Conservation (phyloP, 768 basidiomycete genomes). For the Clathrus columnatus region DNA sequence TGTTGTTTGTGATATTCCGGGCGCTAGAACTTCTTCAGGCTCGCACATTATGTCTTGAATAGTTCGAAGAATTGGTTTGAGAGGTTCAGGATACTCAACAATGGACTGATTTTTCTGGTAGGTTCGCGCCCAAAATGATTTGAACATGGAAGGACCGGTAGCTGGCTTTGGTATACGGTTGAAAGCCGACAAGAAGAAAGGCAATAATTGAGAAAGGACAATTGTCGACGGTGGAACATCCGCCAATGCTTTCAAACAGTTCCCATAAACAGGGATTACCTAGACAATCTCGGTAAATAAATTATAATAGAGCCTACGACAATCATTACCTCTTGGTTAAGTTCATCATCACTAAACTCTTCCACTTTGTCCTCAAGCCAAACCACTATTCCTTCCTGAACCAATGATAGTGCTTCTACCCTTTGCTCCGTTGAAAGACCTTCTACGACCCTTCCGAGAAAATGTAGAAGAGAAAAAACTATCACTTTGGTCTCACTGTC, state of each 20-base stretch:
- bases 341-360: constrained; percentile 44
- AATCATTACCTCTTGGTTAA: constrained; percentile 48
- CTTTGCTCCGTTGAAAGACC: constrained; percentile 42
- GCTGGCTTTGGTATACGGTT: constrained; percentile 40
- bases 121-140: constrained; percentile 50
- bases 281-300: constrained; percentile 19
- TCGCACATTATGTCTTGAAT: constrained; percentile 10
- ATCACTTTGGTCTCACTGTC: constrained; percentile 42
- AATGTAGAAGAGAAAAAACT: constrained; percentile 54
- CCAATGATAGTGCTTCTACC: constrained; percentile 34
- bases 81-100: constrained; percentile 45
- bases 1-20: constrained; percentile 2
- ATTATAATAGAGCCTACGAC: not conserved
- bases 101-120: constrained; percentile 36
- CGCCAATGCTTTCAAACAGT: constrained; percentile 42
- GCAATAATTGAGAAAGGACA: constrained; percentile 38
- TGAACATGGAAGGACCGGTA: constrained; percentile 42
- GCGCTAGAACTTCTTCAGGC: constrained; percentile 1
- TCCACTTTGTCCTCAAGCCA: constrained; percentile 59
- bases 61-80: constrained; percentile 27
- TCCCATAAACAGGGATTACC: constrained; percentile 60
- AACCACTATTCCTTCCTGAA: constrained; percentile 45
- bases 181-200: constrained; percentile 53
- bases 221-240: constrained; percentile 31
- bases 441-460: constrained; percentile 47